Evolutionary conservation across 192 early-diverging fungal species (phyloP), one percentile per base, ranked within the genome.

Genomic region (Mortierella alpina): DNA sequence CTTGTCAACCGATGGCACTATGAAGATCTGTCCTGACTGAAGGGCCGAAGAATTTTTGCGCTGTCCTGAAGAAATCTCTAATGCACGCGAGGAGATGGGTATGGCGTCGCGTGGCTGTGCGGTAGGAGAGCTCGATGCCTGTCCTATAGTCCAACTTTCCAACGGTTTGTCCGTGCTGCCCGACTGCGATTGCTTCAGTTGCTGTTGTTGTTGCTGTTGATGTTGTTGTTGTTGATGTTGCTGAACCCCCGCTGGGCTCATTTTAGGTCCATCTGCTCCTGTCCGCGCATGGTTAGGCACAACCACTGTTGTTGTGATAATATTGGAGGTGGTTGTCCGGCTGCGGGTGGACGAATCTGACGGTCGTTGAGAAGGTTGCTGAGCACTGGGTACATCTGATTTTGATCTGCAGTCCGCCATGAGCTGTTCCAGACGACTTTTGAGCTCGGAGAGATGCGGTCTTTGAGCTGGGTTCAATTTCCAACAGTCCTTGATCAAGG

Each of bases 401-500:
- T 58, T 61, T 14, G 53, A 49, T 6, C 70, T 59, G 12, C 59
- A 68, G n/a, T 72, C 70, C 12, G 60, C 54, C 70, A 80, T 80
- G 15, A 80, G 52, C 44, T 68, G 49, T 13, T 80, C 77, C 18
- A 80, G 66, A 10, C 70, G 77, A 54, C 31, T 61, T 23, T 80
- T 80, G 60, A 80, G 51, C 18, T 52, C 65, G 6, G 62, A 67
- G n/a, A 80, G 77, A 68, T 80, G 69, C 1, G 77, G 77, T 46
- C 77, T 58, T 3, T 80, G 60, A 7, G 42, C 50, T 14, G 77
- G 77, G 20, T 59, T 72, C 40, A 72, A 31, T 55, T 72, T 72
- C 77, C 77, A 80, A 47, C 77, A 80, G n/a, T 80, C 65, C 42
- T 53, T 59, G 50, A 80, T 80, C 54, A 80, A 18, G 15, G 65